Base-by-base conservation (phyloP, 768 basidiomycete species). In the Phallus indusiatus region DNA sequence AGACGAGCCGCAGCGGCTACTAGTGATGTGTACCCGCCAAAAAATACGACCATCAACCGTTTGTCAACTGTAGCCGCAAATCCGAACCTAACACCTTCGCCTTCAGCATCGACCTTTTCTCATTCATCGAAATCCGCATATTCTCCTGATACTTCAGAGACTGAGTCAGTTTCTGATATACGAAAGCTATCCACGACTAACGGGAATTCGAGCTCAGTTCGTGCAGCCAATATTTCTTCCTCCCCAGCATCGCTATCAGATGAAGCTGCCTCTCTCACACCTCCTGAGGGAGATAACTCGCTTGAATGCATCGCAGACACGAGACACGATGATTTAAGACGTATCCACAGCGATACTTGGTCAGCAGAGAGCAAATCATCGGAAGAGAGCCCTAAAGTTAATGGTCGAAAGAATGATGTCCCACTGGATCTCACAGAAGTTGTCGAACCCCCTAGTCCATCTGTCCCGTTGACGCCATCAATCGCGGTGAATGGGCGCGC, bases 401-500 rank as follows among this genome's bases (percentile, higher is more conserved):
- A 4, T 42, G 42, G 42, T n/a, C 42, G n/a, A 10, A 11, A 42
- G 42, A 42, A 42, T 42, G 28, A 28, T 28, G 28, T 28, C 7
- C 28, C 28, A 28, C 28, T 7, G 28, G 7, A 28, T 28, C 28
- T 28, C 28, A 7, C 28, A 7, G 28, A 28, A 7, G 7, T 28
- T 7, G 42, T 42, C 12, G n/a, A n/a, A 11, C 14, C 42, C 2
- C 42, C 12, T 14, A 42, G 42, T 42, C 42, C 42, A 42, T 14
- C 42, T 11, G 14, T 35, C 4, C 49, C 48, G 6, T 11, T 36
- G 6, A 59, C 59, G 9, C 54, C 59, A 34, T 10, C 53, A 14
- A 54, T 55, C 5, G 51, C 59, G 18, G 42, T 52, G 4, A 59
- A 62, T 48, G 61, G 59, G n/a, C 33, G 54, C 20, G 22, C 14